These are phyloP conservation scores for Fusarium transvaalense DNA, from an alignment of 2,329 filamentous ascomycete species.

Conservation along the genomic window DNA sequence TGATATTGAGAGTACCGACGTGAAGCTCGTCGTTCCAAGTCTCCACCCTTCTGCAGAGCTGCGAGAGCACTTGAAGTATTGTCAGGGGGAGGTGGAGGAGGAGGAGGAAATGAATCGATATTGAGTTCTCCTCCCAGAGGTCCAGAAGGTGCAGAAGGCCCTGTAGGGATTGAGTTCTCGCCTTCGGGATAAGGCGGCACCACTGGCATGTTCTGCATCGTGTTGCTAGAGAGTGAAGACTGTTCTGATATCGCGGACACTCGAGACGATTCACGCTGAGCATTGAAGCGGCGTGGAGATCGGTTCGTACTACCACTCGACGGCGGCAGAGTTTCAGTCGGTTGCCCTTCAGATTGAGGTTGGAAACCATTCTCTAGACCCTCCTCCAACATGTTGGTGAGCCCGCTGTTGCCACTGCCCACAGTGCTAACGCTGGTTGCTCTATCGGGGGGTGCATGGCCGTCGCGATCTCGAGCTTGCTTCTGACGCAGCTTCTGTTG, in stretches of 20 bases:
- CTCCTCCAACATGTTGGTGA: slow-evolving; percentile 71
- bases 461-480: slow-evolving; percentile 68
- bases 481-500: slow-evolving; percentile 85
- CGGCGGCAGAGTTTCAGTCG: slow-evolving; percentile 47
- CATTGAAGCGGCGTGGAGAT: slow-evolving; percentile 63
- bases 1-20: slow-evolving; percentile 96
- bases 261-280: slow-evolving; percentile 65
- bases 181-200: slow-evolving; percentile 78
- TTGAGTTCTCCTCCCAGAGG: slow-evolving; percentile 60
- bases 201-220: slow-evolving; percentile 81
- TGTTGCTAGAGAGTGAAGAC: slow-evolving; percentile 78
- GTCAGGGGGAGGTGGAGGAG: slow-evolving; percentile 74
- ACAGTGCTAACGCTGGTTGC: slow-evolving; percentile 71
- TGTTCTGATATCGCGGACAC: slow-evolving; percentile 67
- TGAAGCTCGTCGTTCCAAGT: slow-evolving; percentile 91
- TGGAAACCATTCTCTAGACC: slow-evolving; percentile 67
- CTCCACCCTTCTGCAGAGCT: slow-evolving; percentile 89
- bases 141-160: slow-evolving; percentile 56
- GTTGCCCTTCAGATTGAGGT: slow-evolving; percentile 55
- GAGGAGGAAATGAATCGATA: slow-evolving; percentile 77
- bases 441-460: slow-evolving; percentile 59
- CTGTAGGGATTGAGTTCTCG: slow-evolving; percentile 63
- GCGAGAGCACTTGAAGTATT: slow-evolving; percentile 91
- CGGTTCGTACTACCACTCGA: slow-evolving; percentile 48
- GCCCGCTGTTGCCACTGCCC: slow-evolving; percentile 66